A percentile compares a stretch with the other conserved stretches of the same genome.
Evolutionary conservation across 257 asterid genomes (phyloP).

Genomic region (Linderniella brevidens): DNA sequence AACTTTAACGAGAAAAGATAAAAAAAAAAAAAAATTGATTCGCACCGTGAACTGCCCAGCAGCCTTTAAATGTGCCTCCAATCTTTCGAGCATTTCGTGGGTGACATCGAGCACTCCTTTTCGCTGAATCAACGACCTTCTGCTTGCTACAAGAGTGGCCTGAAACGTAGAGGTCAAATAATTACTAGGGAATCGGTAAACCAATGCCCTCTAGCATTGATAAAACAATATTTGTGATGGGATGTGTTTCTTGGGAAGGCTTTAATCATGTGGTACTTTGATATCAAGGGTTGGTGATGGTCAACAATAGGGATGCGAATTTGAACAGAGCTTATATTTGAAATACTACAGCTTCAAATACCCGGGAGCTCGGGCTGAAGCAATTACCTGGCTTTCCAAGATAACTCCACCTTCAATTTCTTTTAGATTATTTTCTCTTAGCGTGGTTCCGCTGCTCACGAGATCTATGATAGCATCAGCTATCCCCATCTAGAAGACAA

Average conservation of each 20-base stretch:
- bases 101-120: conserved; percentile 68
- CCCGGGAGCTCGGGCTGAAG: background rate
- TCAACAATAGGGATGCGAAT: too few relatives aligned
- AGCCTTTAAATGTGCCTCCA: conserved; percentile 93
- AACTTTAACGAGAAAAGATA: conserved; percentile 1
- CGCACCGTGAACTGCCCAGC: conserved; percentile 77
- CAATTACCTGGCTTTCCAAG: conserved; percentile 84
- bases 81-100: conserved; percentile 91
- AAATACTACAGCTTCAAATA: too few relatives aligned
- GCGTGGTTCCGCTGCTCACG: conserved; percentile 96
- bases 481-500: conserved; percentile 67
- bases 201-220: too few relatives aligned
- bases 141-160: conserved; percentile 93
- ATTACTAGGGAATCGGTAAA: too few relatives aligned
- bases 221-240: background rate
- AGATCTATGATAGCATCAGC: conserved; percentile 99
- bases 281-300: background rate
- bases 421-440: conserved; percentile 83
- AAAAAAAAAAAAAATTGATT: too few relatives aligned
- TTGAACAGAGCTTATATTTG: too few relatives aligned
- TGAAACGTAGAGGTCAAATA: conserved; percentile 15
- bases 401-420: conserved; percentile 87
- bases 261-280: background rate
- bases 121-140: conserved; percentile 63
- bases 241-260: background rate